These are phyloP conservation scores for Suillus ampliporus DNA, from an alignment of 768 basidiomycete species.

Conservation along the genomic window DNA sequence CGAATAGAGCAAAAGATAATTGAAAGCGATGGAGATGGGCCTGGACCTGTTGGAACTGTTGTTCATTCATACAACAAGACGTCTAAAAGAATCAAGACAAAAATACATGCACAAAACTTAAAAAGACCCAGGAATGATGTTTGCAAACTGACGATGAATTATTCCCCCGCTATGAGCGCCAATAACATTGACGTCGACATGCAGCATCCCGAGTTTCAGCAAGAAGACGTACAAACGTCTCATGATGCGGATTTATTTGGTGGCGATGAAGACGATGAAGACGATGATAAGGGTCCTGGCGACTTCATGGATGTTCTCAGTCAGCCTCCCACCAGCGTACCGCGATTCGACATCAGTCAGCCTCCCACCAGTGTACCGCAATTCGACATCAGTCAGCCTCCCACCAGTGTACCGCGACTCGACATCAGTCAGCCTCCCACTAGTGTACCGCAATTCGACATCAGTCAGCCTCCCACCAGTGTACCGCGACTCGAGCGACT, in stretches of 20 bases:
- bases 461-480: neutral
- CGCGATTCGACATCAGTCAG: too few species aligned
- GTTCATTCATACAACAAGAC: neutral
- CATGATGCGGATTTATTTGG: neutral
- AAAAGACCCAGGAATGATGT: neutral
- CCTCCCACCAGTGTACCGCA: too few species aligned
- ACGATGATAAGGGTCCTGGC: neutral
- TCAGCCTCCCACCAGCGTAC: neutral
- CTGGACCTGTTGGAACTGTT: neutral
- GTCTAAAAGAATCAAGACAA: neutral
- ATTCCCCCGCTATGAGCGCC: neutral
- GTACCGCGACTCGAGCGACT: too few species aligned
- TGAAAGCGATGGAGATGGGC: too few species aligned
- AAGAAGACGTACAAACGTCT: conserved; percentile 4
- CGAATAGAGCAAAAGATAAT: too few species aligned
- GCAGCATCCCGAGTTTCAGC: neutral
- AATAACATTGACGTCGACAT: neutral
- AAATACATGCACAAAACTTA: too few species aligned
- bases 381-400: too few species aligned
- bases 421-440: neutral
- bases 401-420: too few species aligned
- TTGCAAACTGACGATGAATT: neutral
- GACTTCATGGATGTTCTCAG: neutral
- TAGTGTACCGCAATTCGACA: too few species aligned
- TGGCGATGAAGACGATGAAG: neutral